Evolutionary conservation across 306 rosid genomes (phyloP).

Genomic region (Albizia julibrissin): DNA sequence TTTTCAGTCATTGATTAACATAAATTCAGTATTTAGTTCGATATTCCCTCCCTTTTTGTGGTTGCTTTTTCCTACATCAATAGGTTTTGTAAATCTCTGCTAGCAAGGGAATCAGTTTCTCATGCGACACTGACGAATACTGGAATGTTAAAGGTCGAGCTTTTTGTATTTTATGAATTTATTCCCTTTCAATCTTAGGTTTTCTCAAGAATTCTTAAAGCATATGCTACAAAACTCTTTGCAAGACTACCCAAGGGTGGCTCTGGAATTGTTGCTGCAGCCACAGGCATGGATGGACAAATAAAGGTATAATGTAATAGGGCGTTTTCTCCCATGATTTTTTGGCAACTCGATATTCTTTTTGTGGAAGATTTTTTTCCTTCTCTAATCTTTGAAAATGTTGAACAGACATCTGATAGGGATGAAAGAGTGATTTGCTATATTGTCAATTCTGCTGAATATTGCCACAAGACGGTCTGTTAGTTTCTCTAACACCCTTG

Average conservation of each 20-base stretch:
- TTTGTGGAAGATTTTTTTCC: constrained; percentile 21
- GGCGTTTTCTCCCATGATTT: neutral
- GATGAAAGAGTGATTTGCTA: constrained; percentile 97
- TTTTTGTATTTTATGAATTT: constrained; percentile 26
- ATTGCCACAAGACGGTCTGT: constrained; percentile 90
- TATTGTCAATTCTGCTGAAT: constrained; percentile 96
- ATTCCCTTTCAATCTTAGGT: constrained; percentile 60
- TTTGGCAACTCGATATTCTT: constrained; percentile 28
- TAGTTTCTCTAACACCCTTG: constrained; percentile 43
- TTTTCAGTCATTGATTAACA: neutral
- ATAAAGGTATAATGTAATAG: constrained; percentile 70
- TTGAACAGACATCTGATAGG: constrained; percentile 91
- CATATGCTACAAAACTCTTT: constrained; percentile 88
- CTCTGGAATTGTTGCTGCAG: constrained; percentile 97
- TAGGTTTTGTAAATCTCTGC: neutral
- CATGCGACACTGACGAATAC: constrained; percentile 8
- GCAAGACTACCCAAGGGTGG: constrained; percentile 97
- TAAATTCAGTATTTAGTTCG: neutral
- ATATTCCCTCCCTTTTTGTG: neutral
- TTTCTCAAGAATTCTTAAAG: constrained; percentile 93
- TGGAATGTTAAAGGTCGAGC: constrained; percentile 27
- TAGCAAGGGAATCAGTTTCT: neutral
- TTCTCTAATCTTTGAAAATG: constrained; percentile 35
- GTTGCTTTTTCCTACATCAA: constrained; percentile 1
- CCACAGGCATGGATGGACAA: constrained; percentile 99